phyloP scores from a whole-genome alignment of 2,329 filamentous ascomycete genomes.

The Myrmaecium sp. region DNA sequence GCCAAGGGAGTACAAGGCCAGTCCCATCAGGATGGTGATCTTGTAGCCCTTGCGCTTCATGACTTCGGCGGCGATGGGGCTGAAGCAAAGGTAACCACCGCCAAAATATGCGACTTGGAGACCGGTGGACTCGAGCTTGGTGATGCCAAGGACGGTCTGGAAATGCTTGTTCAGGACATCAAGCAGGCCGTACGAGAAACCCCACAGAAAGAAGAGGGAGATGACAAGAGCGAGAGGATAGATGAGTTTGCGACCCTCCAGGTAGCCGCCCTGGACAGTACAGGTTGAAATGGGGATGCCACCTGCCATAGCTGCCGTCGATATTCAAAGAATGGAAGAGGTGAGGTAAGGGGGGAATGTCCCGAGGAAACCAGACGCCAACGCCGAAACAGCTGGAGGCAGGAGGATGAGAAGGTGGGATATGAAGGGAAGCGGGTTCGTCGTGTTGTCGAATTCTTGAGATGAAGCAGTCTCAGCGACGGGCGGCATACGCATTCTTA shows the following conservation, averaged over 20 bases:
- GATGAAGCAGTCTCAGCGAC: too few species aligned
- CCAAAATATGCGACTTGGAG: constrained; percentile 27
- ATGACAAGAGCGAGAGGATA: constrained; percentile 4
- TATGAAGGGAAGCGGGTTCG: too few species aligned
- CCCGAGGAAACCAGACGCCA: too few species aligned
- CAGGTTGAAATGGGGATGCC: constrained; percentile 1
- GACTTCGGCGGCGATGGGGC: constrained; percentile 25
- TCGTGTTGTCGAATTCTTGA: too few species aligned
- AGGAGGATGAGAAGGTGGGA: too few species aligned
- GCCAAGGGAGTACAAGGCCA: constrained; percentile 19
- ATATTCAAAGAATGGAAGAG: too few species aligned
- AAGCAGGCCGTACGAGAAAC: not conserved
- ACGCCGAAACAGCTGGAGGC: too few species aligned
- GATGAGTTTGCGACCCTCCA: constrained; percentile 4
- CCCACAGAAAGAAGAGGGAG: constrained; percentile 3
- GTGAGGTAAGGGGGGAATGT: too few species aligned
- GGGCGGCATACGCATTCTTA: too few species aligned
- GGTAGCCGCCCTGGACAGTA: constrained; percentile 2
- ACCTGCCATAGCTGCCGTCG: too few species aligned
- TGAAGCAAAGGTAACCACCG: constrained; percentile 25
- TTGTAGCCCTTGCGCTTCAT: constrained; percentile 28
- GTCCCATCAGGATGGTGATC: constrained; percentile 26
- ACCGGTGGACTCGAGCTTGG: constrained; percentile 24
- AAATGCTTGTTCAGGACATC: constrained; percentile 76
- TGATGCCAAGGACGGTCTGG: constrained; percentile 49